Evolutionary conservation across 1,284 basidiomycete species (phyloP), one percentile per base, ranked within the genome.

Genomic region (Trametes versicolor): DNA sequence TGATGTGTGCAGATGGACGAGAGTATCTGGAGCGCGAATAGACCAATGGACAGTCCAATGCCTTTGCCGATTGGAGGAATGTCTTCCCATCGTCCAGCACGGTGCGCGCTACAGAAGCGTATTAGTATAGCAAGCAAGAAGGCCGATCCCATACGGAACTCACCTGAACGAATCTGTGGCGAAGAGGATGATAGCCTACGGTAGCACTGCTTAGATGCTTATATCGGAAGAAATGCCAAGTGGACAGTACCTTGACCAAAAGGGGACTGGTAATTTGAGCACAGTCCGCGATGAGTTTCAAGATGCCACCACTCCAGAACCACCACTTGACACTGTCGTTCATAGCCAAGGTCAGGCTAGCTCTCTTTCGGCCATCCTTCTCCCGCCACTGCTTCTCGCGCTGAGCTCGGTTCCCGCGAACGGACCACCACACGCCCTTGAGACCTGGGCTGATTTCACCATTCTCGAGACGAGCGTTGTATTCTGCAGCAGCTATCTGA

Each of bases 121-220:
- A 9, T 21, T 7, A 29, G 2, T 32, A 25, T 13, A 5, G 1
- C 13, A 23, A 5, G 1, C 13, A 23, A 8, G n/a, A 27, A 6
- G 15, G 29, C 17, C 27, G 17, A 9, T 13, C 4, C 6, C 17
- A 19, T 2, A 2, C 13, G 8, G 17, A 23, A 65, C 71, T 55
- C 60, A 73, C 71, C 57, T 64, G 70, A 92, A 92, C 0, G 92
- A 93, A 17, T 86, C 74, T 0, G 87, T 83, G 1, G 87, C 87
- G 76, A 96, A 97, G 41, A 82, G 85, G 75, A 97, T 94, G 74
- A 97, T 85, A 13, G 87, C 87, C 87, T 91, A n/a, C n/a, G n/a
- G 55, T 21, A 12, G 6, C 27, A 17, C 9, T 15, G 27, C 10
- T 49, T 7, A 49, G 48, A 10, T 29, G 12, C 5, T 8, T 21